Evolutionary conservation across 441 rosid species (phyloP), one percentile per base, ranked within the genome.

Genomic region (Flueggea neowawraea): DNA sequence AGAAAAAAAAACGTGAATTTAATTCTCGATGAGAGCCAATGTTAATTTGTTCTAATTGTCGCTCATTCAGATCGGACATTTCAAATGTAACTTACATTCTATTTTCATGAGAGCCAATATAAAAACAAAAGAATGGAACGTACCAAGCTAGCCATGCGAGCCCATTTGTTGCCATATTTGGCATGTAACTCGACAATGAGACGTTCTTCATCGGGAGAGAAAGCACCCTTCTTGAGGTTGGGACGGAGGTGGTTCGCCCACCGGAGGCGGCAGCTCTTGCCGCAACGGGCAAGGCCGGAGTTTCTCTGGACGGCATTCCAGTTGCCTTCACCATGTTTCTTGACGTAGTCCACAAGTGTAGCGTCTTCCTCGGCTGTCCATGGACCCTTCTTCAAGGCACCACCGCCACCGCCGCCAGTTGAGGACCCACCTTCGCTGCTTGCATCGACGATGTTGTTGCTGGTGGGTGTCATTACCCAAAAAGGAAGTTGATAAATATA

Each of bases 61-160:
- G 28, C 1, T 22, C 28, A 22, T 22, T 22, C 1, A 0, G 28
- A 22, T 22, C 28, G 28, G 28, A 22, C 28, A 22, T 0, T 22
- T 22, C 28, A 22, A 22, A 22, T 22, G 2, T 22, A 22, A 22
- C 28, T 22, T 22, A 22, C 28, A 22, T 22, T 22, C 2, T 1
- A 0, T 22, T 22, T 22, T 22, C 28, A 32, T 49, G 12, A 22
- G 54, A 63, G 6, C 10, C 14, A 58, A 51, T 22, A 56, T 6
- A 2, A 31, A 28, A 12, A 22, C 7, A 17, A 39, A 15, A 3
- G 2, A 0, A 39, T 6, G 22, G 31, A 47, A 57, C 48, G 47
- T 64, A 89, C 96, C 96, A 87, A 84, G 68, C 82, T 75, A 8
- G 98, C 96, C 96, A 92, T 92, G 55, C 96, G 94, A 63, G 98